Percentiles rank a stretch among this genome's conserved stretches.
Evolutionary conservation across 441 rosid genomes (phyloP).

Genomic region (Bruguiera hainesii): DNA sequence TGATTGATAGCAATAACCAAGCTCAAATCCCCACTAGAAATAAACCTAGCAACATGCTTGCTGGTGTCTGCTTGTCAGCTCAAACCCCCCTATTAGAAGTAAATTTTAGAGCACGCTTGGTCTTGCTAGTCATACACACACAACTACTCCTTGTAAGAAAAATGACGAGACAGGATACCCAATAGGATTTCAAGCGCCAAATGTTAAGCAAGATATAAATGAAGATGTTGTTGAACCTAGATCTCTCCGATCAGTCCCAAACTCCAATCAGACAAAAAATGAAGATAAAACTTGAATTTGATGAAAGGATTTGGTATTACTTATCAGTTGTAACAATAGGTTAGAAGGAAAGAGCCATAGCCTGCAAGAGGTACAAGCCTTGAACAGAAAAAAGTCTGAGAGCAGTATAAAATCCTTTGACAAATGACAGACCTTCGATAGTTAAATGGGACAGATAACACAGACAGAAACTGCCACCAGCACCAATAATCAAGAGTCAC

Average conservation of each 20-base stretch:
- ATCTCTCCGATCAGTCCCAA: too few species aligned
- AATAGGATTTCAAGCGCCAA: too few species aligned
- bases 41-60: background rate
- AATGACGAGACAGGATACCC: too few species aligned
- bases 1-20: background rate
- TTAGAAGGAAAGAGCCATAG: background rate
- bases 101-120: too few species aligned
- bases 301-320: background rate
- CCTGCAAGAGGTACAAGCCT: background rate
- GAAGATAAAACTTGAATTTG: background rate
- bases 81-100: too few species aligned
- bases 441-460: background rate
- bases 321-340: background rate
- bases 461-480: background rate
- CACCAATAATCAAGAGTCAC: background rate
- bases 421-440: background rate
- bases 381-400: background rate
- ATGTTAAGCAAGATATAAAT: too few species aligned
- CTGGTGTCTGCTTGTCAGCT: slow-evolving; percentile 1
- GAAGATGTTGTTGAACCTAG: too few species aligned
- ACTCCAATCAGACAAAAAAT: background rate
- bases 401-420: background rate
- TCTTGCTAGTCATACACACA: too few species aligned
- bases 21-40: background rate
- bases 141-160: too few species aligned